Evolutionary conservation across 352 stramenopile genomes (phyloP).

Genomic region (Ophiocytium majus): DNA sequence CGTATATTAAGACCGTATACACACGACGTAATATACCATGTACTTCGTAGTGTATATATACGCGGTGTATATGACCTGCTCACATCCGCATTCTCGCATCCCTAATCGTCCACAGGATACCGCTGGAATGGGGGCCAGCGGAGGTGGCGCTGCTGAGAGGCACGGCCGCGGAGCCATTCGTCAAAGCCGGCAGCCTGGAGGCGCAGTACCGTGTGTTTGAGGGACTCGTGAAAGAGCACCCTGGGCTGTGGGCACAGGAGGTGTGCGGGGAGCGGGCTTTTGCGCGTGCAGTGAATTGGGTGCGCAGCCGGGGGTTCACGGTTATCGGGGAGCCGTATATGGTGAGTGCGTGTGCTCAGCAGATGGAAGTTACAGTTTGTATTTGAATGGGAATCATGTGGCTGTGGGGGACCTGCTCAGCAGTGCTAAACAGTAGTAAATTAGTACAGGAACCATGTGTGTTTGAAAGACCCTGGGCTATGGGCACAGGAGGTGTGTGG

Average conservation of each 20-base stretch:
- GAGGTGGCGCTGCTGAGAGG: slow-evolving; percentile 40
- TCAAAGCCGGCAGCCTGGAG: slow-evolving; percentile 32
- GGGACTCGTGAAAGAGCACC: slow-evolving; percentile 29
- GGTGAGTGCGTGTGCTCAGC: slow-evolving; percentile 19
- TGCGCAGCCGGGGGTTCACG: slow-evolving; percentile 48
- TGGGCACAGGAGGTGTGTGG: slow-evolving; percentile 31
- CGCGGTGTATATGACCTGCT: too few relatives aligned
- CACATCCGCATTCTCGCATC: too few relatives aligned
- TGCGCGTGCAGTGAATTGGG: slow-evolving; percentile 48
- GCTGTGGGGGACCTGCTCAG: too few relatives aligned
- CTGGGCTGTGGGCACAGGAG: slow-evolving; percentile 29
- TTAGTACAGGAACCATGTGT: too few relatives aligned
- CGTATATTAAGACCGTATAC: too few relatives aligned
- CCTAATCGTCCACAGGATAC: too few relatives aligned
- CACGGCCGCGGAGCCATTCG: slow-evolving; percentile 42
- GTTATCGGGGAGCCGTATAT: slow-evolving; percentile 46
- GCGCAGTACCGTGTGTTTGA: slow-evolving; percentile 41
- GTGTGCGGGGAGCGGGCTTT: slow-evolving; percentile 38
- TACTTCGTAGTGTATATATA: too few relatives aligned
- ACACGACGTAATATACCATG: too few relatives aligned
- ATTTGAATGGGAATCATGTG: too few relatives aligned
- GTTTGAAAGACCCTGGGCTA: slow-evolving; percentile 38
- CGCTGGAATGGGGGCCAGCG: slow-evolving; percentile 42
- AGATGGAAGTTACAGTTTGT: background rate
- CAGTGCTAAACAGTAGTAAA: too few relatives aligned